A percentile compares a stretch with the other conserved stretches of the same genome.
Evolutionary conservation across 1,139 yeast species (phyloP).

Genomic region (Yamadazyma triangularis): DNA sequence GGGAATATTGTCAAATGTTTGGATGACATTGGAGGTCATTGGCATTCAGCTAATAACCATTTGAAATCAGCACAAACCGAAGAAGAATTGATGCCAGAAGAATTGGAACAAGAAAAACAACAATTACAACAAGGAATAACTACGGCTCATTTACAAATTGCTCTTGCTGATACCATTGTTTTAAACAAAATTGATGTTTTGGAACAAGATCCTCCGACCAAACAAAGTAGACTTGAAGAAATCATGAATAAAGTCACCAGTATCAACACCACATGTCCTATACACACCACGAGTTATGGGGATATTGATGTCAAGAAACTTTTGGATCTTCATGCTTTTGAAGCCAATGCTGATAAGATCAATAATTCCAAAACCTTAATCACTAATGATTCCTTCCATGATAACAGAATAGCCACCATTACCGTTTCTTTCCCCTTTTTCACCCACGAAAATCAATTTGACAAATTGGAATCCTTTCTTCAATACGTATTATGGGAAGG

Average conservation of each 20-base stretch:
- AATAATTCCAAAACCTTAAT: slow-evolving; percentile 19
- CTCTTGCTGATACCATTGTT: slow-evolving; percentile 78
- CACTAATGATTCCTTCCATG: too few relatives aligned
- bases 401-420: slow-evolving; percentile 59
- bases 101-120: slow-evolving; percentile 29
- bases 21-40: slow-evolving; percentile 62
- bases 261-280: slow-evolving; percentile 68
- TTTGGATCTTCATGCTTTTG: slow-evolving; percentile 80
- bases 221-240: slow-evolving; percentile 16
- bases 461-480: slow-evolving; percentile 51
- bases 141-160: slow-evolving; percentile 86
- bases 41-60: slow-evolving; percentile 43
- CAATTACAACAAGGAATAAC: slow-evolving; percentile 50
- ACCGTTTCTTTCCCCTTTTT: slow-evolving; percentile 51
- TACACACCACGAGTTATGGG: slow-evolving; percentile 67
- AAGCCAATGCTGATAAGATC: slow-evolving; percentile 33
- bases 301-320: slow-evolving; percentile 57
- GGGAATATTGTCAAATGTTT: slow-evolving; percentile 63
- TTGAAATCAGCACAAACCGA: slow-evolving; percentile 15
- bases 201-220: slow-evolving; percentile 14
- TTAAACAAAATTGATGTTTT: slow-evolving; percentile 76
- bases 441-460: slow-evolving; percentile 25
- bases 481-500: slow-evolving; percentile 71
- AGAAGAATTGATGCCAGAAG: slow-evolving; percentile 23
- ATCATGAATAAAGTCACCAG: slow-evolving; percentile 38